A percentile compares a stretch with the other conserved stretches of the same genome.
Conservation (phyloP, 495 filamentous ascomycete genomes). For the Penicillium subrubescens region DNA sequence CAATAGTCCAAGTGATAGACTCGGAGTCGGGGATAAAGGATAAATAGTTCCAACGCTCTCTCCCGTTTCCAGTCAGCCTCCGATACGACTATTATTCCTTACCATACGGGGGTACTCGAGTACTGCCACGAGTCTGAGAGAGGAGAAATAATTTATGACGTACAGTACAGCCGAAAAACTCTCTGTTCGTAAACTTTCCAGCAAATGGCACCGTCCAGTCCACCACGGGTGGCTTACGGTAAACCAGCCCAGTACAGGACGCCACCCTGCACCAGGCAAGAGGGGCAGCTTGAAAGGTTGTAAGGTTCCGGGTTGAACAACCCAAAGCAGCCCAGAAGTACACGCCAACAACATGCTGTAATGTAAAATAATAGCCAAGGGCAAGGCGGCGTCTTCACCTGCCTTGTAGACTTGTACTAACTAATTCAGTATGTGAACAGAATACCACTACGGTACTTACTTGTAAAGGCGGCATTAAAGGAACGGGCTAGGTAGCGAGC, state of each 20-base stretch:
- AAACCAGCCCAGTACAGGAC: background rate
- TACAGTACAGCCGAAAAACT: background rate
- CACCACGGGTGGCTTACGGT: background rate
- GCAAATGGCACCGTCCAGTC: background rate
- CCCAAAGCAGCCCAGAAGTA: background rate
- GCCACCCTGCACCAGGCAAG: background rate
- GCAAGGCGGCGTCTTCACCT: too few species aligned
- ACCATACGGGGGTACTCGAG: too few species aligned
- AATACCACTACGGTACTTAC: too few species aligned
- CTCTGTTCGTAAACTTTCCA: background rate
- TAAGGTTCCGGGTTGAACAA: background rate
- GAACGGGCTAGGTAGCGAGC: slow-evolving; percentile 9
- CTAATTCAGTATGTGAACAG: too few species aligned
- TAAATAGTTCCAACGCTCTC: background rate
- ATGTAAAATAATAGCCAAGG: too few species aligned
- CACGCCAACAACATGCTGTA: too few species aligned
- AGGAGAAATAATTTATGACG: background rate
- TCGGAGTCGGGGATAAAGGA: background rate
- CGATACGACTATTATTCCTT: background rate
- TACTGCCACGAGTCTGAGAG: background rate
- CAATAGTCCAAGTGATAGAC: slow-evolving; percentile 4
- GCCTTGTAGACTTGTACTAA: too few species aligned
- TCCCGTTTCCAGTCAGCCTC: background rate
- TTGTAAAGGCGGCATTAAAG: background rate
- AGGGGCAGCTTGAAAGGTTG: too few species aligned